Evolutionary conservation across 768 basidiomycete species (phyloP), one percentile per base, ranked within the genome.

Genomic region (Xerocomus spinulosus): DNA sequence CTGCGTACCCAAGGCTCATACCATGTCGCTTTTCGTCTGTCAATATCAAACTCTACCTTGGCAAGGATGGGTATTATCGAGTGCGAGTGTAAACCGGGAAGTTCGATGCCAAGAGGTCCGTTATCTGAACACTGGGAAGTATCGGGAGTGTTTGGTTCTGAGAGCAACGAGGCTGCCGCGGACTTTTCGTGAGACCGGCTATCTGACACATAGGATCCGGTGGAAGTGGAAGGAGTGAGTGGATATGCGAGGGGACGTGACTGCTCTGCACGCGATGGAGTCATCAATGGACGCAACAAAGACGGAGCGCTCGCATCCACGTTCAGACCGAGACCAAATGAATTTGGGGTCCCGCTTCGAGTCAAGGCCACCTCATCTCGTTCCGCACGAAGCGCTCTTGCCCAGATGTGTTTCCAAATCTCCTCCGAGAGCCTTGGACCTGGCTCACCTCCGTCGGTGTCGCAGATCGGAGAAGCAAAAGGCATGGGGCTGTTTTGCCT

Each of bases 1-100:
- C 82, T 87, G 48, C 81, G 75, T 23, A 82, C 50, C 89, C 90
- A 95, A 8, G 83, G 82, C n/a, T 83, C 83, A 53, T 84, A 93
- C 93, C 93, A 96, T 3, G 71, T 70, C 2, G 92, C 93, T 53
- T 76, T 83, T 44, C 79, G 72, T 32, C 74, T 73, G 66, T 96
- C 94, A 56, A 98, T 85, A 63, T 96, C 92, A 58, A 98, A 96
- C 64, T 97, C 93, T 12, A 98, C 82, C 66, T 94, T 94, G 41
- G 92, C 94, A 24, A 98, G 77, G 47, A 96, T 83, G 5, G 87
- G 88, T 44, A 91, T 81, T 20, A 89, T 68, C 21, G 83, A 78
- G 39, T 78, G 66, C 6, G 82, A 81, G 47, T 67, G 64, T 33
- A 88, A 73, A 7, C 86, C 87, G 5, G 86, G 83, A 9, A 89